Evolutionary conservation across 148 eudicot genomes (phyloP), one percentile per base, ranked within the genome.

Genomic region (Vaccinium darrowii): DNA sequence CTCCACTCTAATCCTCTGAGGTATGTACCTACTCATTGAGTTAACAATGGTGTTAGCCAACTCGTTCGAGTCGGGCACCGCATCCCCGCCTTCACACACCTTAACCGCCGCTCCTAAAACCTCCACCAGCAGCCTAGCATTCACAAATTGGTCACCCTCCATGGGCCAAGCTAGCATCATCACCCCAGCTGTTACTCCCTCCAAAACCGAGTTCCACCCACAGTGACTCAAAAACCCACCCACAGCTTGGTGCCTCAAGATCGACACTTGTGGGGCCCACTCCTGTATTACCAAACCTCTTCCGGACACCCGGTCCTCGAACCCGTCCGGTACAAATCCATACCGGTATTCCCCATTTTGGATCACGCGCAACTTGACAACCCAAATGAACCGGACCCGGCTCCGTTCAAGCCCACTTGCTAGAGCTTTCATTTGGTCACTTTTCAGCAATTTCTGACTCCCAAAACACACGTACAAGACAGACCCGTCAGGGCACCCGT

Each of bases 401-500:
- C 94, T 88, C 78, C 30, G 80, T 72, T 92, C 93, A 49, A 92
- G 89, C 58, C 92, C 97, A 51, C 12, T 30, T 0, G 93, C 91
- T 39, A 95, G 65, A 60, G 92, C 93, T 54, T 91, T 91, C 88
- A 90, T 87, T 87, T 92, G 95, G 71, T 88, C 87, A 67, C 63
- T 84, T 27, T 80, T 89, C n/a, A 92, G 82, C 69, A 84, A 16
- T n/a, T 89, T 91, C 50, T 95, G 94, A 78, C 93, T 92, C 47
- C 98, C 95, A 86, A 92, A 92, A 80, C 94, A 92, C 51, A 92
- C 94, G 67, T 89, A 92, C 76, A 95, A 39, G 39, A 95, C 93
- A 14, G 92, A 91, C 58, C 67, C 90, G 84, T 91, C 90, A 39
- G 87, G 88, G 6, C 92, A 90, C 30, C 23, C 67, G 81, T 93